Base-by-base conservation (phyloP, 2,329 filamentous ascomycete genomes). In the Leptographium lundbergii region DNA sequence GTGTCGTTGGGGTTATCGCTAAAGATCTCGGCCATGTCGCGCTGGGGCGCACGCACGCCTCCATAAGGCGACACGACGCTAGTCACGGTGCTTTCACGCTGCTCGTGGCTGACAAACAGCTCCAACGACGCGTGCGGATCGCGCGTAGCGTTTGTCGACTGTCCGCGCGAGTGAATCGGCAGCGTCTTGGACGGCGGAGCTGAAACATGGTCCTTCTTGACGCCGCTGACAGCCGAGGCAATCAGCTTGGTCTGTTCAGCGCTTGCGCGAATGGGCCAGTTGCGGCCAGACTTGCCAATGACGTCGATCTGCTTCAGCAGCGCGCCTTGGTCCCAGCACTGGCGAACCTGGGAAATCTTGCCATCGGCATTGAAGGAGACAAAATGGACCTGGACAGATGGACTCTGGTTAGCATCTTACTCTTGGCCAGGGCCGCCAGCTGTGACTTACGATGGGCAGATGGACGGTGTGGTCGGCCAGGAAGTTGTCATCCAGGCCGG, bases 301-400 rank as follows among this genome's bases (percentile, higher is more conserved):
- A 96, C 85, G 63, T 96, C 91, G 63, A 96, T 81, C 72, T 95
- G 87, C 75, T 94, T 97, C 65, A 99, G 81, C 48, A 99, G 81
- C 58, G 90, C 87, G 62, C 86, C 91, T 73, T 99, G 94, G 71
- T 99, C 94, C 94, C 94, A 99, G 71, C 87, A 89, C 65, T 92
- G 83, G 66, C 92, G 88, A 64, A 97, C 88, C 71, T 94, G 89
- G 61, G 81, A 72, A 69, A 99, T 96, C 75, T 89, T 91, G 70
- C 84, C 82, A 54, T 86, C 73, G 64, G 73, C 70, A 71, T 95
- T 82, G 73, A 96, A 96, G 60, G 84, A 82, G 65, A 99, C 91
- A 64, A 97, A 85, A 75, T 99, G 94, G 66, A 86, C 81, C 89
- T 94, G 61, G 11, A 19, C 1, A 48, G 24, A 14, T 19, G 19